Conservation (phyloP, 345 rosid species). For the Moricandia moricandioides region DNA sequence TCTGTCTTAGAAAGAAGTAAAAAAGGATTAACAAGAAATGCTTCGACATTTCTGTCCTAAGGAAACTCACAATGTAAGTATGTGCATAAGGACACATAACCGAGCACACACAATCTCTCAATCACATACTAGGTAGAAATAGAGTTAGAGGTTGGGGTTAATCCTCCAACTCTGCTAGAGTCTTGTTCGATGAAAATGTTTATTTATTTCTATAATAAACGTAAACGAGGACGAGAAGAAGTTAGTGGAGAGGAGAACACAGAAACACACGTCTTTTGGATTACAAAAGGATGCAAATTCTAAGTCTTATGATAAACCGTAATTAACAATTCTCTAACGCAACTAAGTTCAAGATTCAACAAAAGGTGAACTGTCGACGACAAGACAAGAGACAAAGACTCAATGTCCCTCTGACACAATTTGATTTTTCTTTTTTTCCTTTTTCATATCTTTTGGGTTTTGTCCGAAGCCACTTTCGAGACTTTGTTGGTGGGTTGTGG, state of each 20-base stretch:
- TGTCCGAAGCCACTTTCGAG: slow-evolving; percentile 1
- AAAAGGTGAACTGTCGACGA: slow-evolving; percentile 25
- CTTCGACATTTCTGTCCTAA: neutral
- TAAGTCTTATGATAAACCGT: slow-evolving; percentile 22
- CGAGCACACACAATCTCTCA: slow-evolving; percentile 46
- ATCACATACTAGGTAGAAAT: neutral
- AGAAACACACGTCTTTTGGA: neutral
- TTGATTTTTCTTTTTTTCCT: slow-evolving; percentile 14
- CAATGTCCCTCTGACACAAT: slow-evolving; percentile 24
- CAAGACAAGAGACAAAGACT: slow-evolving; percentile 29
- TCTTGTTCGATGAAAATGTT: neutral
- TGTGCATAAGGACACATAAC: slow-evolving; percentile 79
- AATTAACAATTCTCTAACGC: slow-evolving; percentile 21
- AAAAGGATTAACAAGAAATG: neutral
- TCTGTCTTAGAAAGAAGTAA: neutral
- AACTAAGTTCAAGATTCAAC: slow-evolving; percentile 9
- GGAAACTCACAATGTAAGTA: slow-evolving; percentile 66
- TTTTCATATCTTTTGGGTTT: slow-evolving; percentile 16
- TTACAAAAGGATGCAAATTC: slow-evolving; percentile 9
- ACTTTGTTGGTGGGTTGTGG: neutral
- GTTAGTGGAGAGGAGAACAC: neutral
- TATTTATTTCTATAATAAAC: neutral
- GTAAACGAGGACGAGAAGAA: neutral
- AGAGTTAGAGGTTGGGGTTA: neutral
- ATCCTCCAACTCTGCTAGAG: neutral